Evolutionary conservation across 192 early-diverging fungal species (phyloP), one percentile per base, ranked within the genome.

Genomic region (Coemansia sp.): DNA sequence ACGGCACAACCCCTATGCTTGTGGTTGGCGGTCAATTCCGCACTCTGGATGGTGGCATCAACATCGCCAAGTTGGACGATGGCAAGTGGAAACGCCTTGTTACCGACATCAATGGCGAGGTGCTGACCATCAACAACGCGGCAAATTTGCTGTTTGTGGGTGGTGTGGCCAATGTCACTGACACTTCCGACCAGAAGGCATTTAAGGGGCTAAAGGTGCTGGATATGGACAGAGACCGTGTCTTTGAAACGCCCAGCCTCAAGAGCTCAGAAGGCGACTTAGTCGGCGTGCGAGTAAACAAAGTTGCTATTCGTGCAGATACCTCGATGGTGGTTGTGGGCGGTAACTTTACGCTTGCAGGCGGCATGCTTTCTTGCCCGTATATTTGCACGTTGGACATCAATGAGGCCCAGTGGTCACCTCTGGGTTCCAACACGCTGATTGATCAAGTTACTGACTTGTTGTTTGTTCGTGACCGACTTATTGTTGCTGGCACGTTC

Each of bases 401-500:
- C 39, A 66, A 77, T 39, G 64, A 72, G 20, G 64, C 42, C 43
- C 80, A 81, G 61, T 81, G 73, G 74, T 70, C 70, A n/a, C 73
- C 66, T 2, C 48, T 78, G 42, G 46, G 57, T 3, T n/a, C 70
- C 7, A 72, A 65, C 59, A 40, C 57, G 26, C 59, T 78, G 40
- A 44, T 70, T 12, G 72, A 58, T 38, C 45, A 59, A 20, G 69
- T 80, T 21, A 63, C 57, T 31, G 77, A 79, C 18, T 45, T 79
- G 65, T 45, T 68, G 31, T 72, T 79, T 42, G 45, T 53, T 46
- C 68, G 61, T n/a, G 65, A 58, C 35, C 53, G 21, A 6, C 42
- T 86, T 13, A 21, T 80, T 30, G 78, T 86, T 1, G 86, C 72
- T 14, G 86, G 84, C 5, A 66, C 61, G 8, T 86, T 87, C 65